Evolutionary conservation across 75 land plant species (phyloP).

Genomic region (Cunninghamia lanceolata): DNA sequence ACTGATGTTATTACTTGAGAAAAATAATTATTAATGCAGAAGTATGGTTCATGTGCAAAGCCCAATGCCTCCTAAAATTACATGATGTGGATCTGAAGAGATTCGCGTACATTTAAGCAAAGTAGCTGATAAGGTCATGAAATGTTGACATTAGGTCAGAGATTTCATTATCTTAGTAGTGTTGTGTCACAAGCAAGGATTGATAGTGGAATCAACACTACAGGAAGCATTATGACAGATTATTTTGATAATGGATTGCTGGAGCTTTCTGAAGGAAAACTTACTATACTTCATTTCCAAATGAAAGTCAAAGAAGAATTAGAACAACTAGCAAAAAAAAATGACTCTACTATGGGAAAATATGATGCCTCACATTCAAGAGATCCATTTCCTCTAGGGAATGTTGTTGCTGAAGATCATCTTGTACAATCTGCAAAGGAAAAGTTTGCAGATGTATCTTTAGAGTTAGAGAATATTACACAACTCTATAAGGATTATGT

Average conservation of each 20-base stretch:
- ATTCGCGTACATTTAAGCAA: no score
- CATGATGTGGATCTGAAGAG: no score
- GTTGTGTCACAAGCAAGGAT: constrained; percentile 94
- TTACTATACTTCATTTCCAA: constrained; percentile 88
- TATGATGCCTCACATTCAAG: constrained; percentile 27
- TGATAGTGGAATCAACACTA: constrained; percentile 33
- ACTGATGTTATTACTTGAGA: constrained; percentile 91
- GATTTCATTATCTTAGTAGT: constrained; percentile 90
- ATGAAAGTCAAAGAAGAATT: constrained; percentile 80
- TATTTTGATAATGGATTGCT: constrained; percentile 68
- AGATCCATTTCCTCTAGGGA: constrained; percentile 41
- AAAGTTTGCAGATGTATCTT: constrained; percentile 69
- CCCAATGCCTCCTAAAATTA: no score
- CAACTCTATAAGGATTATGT: constrained; percentile 97
- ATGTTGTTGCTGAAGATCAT: constrained; percentile 27
- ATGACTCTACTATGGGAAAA: constrained; percentile 20
- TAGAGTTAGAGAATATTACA: constrained; percentile 88
- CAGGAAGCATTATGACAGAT: constrained; percentile 33
- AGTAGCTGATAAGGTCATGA: constrained; percentile 43
- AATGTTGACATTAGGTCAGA: constrained; percentile 66
- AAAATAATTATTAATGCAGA: constrained; percentile 66
- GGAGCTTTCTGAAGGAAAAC: constrained; percentile 91
- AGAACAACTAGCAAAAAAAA: constrained; percentile 49
- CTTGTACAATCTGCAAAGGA: constrained; percentile 40
- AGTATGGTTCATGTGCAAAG: constrained; percentile 70